phyloP scores from a whole-genome alignment of 495 filamentous ascomycete species.

The Hypoxylon lienhwacheense region DNA sequence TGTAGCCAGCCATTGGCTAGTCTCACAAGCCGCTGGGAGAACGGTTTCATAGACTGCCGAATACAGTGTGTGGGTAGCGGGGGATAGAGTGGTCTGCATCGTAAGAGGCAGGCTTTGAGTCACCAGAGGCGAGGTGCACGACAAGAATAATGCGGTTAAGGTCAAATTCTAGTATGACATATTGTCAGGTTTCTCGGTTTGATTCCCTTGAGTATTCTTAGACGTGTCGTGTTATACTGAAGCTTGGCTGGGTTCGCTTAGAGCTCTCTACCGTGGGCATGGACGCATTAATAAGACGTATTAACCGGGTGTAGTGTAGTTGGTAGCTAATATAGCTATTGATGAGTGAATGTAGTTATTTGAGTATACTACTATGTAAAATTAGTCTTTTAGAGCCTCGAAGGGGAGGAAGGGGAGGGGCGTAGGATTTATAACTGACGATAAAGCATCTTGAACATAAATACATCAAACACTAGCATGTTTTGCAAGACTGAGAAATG shows the following conservation, averaged over 20 bases:
- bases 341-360: conserved; percentile 31
- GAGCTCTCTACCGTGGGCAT: too few species aligned
- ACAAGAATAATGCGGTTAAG: conserved; percentile 19
- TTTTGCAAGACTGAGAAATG: conserved; percentile 10
- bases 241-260: too few species aligned
- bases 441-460: neutral
- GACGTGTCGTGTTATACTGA: conserved; percentile 14
- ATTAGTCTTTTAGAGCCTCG: too few species aligned
- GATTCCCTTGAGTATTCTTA: neutral
- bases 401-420: too few species aligned
- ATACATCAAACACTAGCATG: conserved; percentile 4
- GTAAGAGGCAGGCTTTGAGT: conserved; percentile 3
- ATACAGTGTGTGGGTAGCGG: conserved; percentile 31
- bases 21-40: conserved; percentile 45
- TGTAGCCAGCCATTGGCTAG: conserved; percentile 43
- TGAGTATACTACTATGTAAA: too few species aligned
- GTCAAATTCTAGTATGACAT: conserved; percentile 35
- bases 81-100: conserved; percentile 14
- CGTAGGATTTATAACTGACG: too few species aligned
- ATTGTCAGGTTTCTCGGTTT: conserved; percentile 13
- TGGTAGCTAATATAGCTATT: conserved; percentile 25
- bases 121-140: conserved; percentile 20
- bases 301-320: conserved; percentile 33
- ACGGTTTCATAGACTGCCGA: conserved; percentile 50
- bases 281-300: too few species aligned